Conservation (phyloP, 768 basidiomycete genomes). For the Lactarius sanguifluus region DNA sequence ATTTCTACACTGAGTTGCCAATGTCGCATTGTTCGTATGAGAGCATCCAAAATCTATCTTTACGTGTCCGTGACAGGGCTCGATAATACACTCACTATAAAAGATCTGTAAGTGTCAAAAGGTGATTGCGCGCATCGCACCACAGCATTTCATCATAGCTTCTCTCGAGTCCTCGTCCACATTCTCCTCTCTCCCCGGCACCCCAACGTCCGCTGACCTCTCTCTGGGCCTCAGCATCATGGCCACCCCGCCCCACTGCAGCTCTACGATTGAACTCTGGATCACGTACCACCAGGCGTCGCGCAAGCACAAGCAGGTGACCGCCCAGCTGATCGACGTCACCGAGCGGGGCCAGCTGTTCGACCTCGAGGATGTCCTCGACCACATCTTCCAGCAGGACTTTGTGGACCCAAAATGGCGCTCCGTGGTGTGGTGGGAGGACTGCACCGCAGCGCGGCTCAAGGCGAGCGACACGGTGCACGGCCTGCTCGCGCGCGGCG, state of each 20-base stretch:
- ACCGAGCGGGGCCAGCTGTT: conserved; percentile 42
- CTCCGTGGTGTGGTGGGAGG: conserved; percentile 48
- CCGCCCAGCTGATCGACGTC: conserved; percentile 50
- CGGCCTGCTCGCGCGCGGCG: conserved; percentile 39
- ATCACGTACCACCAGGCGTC: conserved; percentile 50
- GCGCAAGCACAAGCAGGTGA: conserved; percentile 42
- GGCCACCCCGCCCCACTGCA: neutral
- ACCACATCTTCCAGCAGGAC: conserved; percentile 46
- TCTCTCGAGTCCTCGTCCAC: neutral
- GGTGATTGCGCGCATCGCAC: neutral
- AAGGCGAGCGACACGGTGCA: conserved; percentile 40
- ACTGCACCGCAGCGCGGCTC: conserved; percentile 40
- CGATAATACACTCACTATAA: too few relatives aligned
- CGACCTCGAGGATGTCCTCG: conserved; percentile 51
- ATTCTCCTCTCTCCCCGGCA: neutral
- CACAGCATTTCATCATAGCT: conserved; percentile 12
- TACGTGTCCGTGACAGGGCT: neutral
- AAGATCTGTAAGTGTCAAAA: neutral
- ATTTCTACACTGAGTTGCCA: neutral
- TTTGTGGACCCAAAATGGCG: conserved; percentile 47
- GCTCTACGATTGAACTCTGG: conserved; percentile 42
- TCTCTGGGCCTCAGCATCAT: conserved; percentile 8
- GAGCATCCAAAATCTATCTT: neutral
- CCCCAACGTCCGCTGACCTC: conserved; percentile 9
- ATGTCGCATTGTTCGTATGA: neutral